Base-by-base conservation (phyloP, 371 early-diverging fungal genomes). In the Sporodiniella umbellata region DNA sequence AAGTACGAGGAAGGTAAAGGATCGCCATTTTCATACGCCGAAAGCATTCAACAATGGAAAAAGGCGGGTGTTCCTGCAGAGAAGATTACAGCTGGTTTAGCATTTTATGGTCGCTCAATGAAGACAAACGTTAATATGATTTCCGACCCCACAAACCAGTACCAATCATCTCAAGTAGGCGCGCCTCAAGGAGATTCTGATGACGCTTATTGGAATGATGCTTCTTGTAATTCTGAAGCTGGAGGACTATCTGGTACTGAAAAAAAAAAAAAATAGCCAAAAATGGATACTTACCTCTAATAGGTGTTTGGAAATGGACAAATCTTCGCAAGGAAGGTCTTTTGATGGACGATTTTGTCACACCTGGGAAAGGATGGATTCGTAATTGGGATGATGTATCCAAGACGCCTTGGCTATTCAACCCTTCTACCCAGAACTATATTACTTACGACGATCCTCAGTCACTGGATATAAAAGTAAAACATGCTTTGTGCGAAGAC, bases 361-460 rank as follows among this genome's bases (percentile, higher is more conserved):
- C 63, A 18, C 63, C 86, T 4, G 77, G 66, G 22, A 19, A 58
- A 22, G 75, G 75, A 8, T 84, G 79, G 79, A 56, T 56, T 11
- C 77, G 83, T 17, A 60, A 79, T 51, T 85, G 80, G 83, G 89
- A 87, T 44, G 56, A 72, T n/a, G 60, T 59, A 8, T 66, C 84
- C 17, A 61, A 78, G 60, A 86, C 87, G 0, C 88, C 88, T n/a
- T 86, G 87, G 88, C 57, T 87, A 48, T 86, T 81, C 70, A 81
- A 84, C 37, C 62, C 78, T 4, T 49, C 67, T 2, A 60, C 65
- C 33, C 71, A 78, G 24, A 68, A 61, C 0, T 84, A 77, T 45
- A 73, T 88, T 33, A 78, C 83, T 12, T 88, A 85, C 50, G 87
- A 88, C 54, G 86, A 85, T 57, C 75, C 80, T 19, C 45, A 59